Evolutionary conservation across 2,329 filamentous ascomycete species (phyloP).

Genomic region (Daldinia eschscholtzii): DNA sequence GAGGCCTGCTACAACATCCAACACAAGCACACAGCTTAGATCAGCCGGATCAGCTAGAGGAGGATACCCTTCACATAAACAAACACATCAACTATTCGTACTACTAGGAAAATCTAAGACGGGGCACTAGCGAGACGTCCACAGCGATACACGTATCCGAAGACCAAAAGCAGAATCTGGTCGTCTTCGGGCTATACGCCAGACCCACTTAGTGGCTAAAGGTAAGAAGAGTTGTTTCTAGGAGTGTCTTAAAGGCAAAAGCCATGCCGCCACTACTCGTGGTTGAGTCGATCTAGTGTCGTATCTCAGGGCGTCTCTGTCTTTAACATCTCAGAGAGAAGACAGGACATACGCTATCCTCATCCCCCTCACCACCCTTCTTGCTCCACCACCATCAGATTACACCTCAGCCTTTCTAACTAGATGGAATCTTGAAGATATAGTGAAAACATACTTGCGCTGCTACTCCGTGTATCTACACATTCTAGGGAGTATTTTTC

Average conservation of each 20-base stretch:
- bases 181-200: slow-evolving; percentile 28
- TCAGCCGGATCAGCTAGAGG: slow-evolving; percentile 11
- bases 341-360: slow-evolving; percentile 14
- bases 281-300: slow-evolving; percentile 33
- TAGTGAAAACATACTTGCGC: slow-evolving; percentile 46
- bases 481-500: slow-evolving; percentile 25
- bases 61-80: not conserved
- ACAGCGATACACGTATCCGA: slow-evolving; percentile 25
- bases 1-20: not conserved
- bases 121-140: slow-evolving; percentile 27
- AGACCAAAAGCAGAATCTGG: slow-evolving; percentile 16
- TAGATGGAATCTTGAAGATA: slow-evolving; percentile 40
- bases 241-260: slow-evolving; percentile 35
- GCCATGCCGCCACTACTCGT: slow-evolving; percentile 31
- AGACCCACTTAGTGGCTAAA: slow-evolving; percentile 40
- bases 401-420: slow-evolving; percentile 46
- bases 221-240: slow-evolving; percentile 36
- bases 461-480: slow-evolving; percentile 37
- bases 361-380: slow-evolving; percentile 30
- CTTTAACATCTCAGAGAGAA: slow-evolving; percentile 13
- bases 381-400: slow-evolving; percentile 36
- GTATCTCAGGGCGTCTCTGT: slow-evolving; percentile 20
- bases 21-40: not conserved
- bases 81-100: slow-evolving; percentile 1
- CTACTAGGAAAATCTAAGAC: slow-evolving; percentile 15